These are phyloP conservation scores for Lepraria neglecta DNA, from an alignment of 495 filamentous ascomycete genomes.

Conservation along the genomic window DNA sequence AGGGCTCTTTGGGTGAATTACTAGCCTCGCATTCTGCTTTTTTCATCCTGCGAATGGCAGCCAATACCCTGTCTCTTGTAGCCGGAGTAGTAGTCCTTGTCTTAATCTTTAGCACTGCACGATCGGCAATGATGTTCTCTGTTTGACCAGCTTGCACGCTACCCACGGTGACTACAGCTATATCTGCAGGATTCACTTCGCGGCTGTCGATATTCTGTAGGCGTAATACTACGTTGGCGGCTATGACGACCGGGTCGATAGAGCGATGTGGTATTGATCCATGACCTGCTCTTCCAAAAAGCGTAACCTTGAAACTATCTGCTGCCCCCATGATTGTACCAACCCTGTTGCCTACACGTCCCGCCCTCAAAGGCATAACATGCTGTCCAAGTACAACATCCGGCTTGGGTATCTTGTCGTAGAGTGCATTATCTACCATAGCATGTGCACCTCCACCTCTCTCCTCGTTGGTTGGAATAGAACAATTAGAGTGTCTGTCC, in stretches of 20 bases:
- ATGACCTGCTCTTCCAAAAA: slow-evolving; percentile 49
- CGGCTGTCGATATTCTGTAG: slow-evolving; percentile 48
- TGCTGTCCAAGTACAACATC: slow-evolving; percentile 49
- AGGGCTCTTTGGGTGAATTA: slow-evolving; percentile 41
- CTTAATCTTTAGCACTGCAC: slow-evolving; percentile 44
- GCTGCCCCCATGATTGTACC: slow-evolving; percentile 40
- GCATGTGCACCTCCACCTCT: slow-evolving; percentile 46
- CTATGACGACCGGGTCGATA: slow-evolving; percentile 47
- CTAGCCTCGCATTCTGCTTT: slow-evolving; percentile 45
- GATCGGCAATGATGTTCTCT: slow-evolving; percentile 49
- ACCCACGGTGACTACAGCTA: slow-evolving; percentile 47
- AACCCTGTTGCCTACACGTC: slow-evolving; percentile 36
- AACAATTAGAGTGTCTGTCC: slow-evolving; percentile 48
- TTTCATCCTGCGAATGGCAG: slow-evolving; percentile 44
- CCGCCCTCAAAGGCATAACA: slow-evolving; percentile 44
- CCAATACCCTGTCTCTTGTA: slow-evolving; percentile 37
- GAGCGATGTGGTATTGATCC: slow-evolving; percentile 46
- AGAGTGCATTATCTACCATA: slow-evolving; percentile 51
- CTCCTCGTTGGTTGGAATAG: slow-evolving; percentile 52
- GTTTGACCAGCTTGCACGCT: slow-evolving; percentile 46
- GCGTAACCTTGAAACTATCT: slow-evolving; percentile 46
- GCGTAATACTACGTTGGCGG: slow-evolving; percentile 42
- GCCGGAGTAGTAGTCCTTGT: slow-evolving; percentile 40
- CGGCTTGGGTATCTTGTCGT: slow-evolving; percentile 42
- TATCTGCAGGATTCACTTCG: slow-evolving; percentile 44